phyloP scores from a whole-genome alignment of 208 protist genomes.

The Leptomonas pyrrhocoris region DNA sequence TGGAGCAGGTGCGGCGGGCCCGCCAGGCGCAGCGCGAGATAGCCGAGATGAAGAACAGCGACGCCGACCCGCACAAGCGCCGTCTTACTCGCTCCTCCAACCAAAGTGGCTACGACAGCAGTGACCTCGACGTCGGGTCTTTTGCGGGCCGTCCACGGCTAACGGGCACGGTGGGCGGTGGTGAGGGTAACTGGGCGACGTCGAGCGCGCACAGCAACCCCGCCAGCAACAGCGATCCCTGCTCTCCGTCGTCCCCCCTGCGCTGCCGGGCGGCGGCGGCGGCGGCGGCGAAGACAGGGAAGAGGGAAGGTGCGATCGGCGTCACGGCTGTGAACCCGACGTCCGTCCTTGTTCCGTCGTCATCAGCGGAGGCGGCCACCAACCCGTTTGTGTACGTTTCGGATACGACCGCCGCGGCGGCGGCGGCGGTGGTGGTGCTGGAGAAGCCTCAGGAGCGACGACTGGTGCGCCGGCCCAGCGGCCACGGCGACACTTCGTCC shows the following conservation, averaged over 20 bases:
- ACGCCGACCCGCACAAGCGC: background rate
- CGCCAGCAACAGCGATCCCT: constrained; percentile 9
- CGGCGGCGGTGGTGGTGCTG: too few relatives aligned
- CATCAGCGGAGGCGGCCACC: background rate
- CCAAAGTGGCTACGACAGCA: constrained; percentile 15
- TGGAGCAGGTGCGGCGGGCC: constrained; percentile 33
- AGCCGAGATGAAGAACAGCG: constrained; percentile 15
- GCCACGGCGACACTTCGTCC: background rate
- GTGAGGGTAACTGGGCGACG: background rate
- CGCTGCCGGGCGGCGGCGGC: background rate
- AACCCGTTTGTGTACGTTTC: background rate
- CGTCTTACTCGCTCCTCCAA: constrained; percentile 13
- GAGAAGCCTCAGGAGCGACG: constrained; percentile 1
- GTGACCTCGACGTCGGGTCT: constrained; percentile 2
- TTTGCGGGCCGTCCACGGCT: background rate
- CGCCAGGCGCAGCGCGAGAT: constrained; percentile 25
- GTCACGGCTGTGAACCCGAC: background rate
- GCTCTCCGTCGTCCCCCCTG: background rate
- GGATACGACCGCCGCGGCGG: too few relatives aligned
- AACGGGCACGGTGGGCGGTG: background rate
- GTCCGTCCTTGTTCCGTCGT: constrained; percentile 1
- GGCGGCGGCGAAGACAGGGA: background rate
- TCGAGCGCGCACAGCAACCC: background rate
- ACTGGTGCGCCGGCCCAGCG: constrained; percentile 11
- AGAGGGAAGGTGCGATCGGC: background rate